Evolutionary conservation across 345 rosid species (phyloP).

Genomic region (Eucalyptus viminalis): DNA sequence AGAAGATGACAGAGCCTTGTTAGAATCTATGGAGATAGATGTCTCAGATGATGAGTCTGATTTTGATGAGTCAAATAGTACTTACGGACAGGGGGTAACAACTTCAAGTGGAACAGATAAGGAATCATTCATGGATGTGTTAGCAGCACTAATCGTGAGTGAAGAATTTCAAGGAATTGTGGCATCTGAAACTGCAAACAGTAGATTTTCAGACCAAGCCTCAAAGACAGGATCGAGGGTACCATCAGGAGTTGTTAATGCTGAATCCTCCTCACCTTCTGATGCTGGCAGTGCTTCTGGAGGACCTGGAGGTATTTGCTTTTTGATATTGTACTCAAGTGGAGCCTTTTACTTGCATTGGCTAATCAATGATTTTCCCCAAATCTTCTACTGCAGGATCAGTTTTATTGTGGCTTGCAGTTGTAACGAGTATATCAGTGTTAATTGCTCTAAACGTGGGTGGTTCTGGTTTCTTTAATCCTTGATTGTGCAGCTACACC

Average conservation of each 20-base stretch:
- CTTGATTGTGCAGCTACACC: constrained; percentile 24
- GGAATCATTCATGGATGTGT: constrained; percentile 90
- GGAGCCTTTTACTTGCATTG: background rate
- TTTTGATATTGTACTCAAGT: background rate
- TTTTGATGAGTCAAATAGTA: constrained; percentile 37
- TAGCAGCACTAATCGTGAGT: constrained; percentile 85
- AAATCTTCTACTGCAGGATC: constrained; percentile 45
- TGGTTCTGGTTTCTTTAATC: constrained; percentile 81
- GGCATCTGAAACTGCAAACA: constrained; percentile 67
- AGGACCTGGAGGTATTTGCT: constrained; percentile 13
- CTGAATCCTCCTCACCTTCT: constrained; percentile 14
- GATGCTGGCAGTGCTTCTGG: constrained; percentile 21
- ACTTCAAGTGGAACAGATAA: constrained; percentile 30
- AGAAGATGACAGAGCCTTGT: constrained; percentile 59
- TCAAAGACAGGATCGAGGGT: constrained; percentile 13
- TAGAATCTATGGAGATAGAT: constrained; percentile 29
- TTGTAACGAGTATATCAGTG: constrained; percentile 54
- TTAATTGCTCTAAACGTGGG: constrained; percentile 62
- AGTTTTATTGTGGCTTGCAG: constrained; percentile 57
- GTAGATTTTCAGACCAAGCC: constrained; percentile 28
- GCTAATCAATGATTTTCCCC: background rate
- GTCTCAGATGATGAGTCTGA: constrained; percentile 80
- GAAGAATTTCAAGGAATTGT: constrained; percentile 98
- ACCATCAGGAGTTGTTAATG: constrained; percentile 14
- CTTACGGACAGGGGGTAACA: constrained; percentile 13